Base-by-base conservation (phyloP, 2,329 filamentous ascomycete species). In the Hypoxylon sp. region DNA sequence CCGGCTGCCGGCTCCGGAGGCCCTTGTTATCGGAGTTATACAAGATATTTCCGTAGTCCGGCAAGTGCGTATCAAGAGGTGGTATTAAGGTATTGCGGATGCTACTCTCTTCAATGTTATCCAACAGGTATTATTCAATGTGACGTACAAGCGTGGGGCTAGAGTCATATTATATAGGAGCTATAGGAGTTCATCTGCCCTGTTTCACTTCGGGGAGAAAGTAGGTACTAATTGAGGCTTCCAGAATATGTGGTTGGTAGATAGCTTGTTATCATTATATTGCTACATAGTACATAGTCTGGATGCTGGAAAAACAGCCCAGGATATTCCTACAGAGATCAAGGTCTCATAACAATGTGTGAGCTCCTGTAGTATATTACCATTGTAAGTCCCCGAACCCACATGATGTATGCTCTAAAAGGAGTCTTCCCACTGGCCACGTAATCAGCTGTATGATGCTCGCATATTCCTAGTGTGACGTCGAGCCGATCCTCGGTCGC, bases 1-100 rank as follows among this genome's bases (percentile, higher is more conserved):
- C 65, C 68, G 68, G 65, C 50, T 45, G 45, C 65, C 62, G 63
- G 59, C 19, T 25, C 32, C 36, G 48, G 21, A 14, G 46, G 46
- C 19, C 11, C 17, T 17, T 21, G 19, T 36, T 43, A 61, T 53
- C 34, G 32, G 21, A 2, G 32, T 14, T 25, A 32, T 19, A 21
- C 32, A 21, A 43, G 13, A 17, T 13, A 19, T 23, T 21, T 13
- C 25, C 7, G 17, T n/a, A 14, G 14, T 43, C 9, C n/a, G 10
- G n/a, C 30, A 45, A 5, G 5, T 21, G 19, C 19, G 21, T 55
- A 56, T 46, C 38, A 30, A 56, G 21, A 56, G 17, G 53, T 56
- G 38, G 53, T 17, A 53, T 32, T 30, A n/a, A n/a, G n/a, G n/a
- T n/a, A 23, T 9, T 53, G 10, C 17, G 36, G 34, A 28, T 17